Evolutionary conservation across 31 red algal species (phyloP).

Genomic region (Bonnemaisonia californica): DNA sequence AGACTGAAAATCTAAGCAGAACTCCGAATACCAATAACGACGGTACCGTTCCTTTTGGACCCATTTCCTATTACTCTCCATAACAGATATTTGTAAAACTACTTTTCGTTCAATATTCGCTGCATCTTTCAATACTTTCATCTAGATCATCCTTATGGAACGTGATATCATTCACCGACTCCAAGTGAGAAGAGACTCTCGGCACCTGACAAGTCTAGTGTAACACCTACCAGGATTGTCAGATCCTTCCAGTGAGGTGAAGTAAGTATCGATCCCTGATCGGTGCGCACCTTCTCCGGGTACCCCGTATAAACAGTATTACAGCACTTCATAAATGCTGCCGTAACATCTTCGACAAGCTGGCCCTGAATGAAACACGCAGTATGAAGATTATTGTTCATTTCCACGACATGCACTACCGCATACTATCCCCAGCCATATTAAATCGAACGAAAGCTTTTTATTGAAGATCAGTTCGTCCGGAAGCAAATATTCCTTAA

Average conservation of each 20-base stretch:
- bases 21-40: conserved; percentile 37
- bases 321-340: conserved; percentile 23
- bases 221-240: background rate
- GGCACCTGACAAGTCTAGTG: background rate
- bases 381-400: background rate
- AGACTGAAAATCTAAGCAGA: conserved; percentile 2
- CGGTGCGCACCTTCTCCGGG: background rate
- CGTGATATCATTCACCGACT: conserved; percentile 18
- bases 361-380: conserved; percentile 10
- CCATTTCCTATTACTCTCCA: conserved; percentile 27
- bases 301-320: conserved; percentile 19
- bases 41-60: conserved; percentile 7
- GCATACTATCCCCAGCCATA: background rate
- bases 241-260: background rate
- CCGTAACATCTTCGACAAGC: background rate
- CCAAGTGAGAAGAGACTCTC: conserved; percentile 30
- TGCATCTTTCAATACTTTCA: background rate
- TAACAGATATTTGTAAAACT: conserved; percentile 4
- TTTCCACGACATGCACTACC: conserved; percentile 13
- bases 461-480: conserved; percentile 2
- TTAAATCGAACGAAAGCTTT: conserved; percentile 12
- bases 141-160: conserved; percentile 6
- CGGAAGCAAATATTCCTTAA: conserved; percentile 3
- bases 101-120: background rate
- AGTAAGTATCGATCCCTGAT: background rate